A percentile compares a stretch with the other conserved stretches of the same genome.
Evolutionary conservation across 306 rosid genomes (phyloP).

Genomic region (Fagus sylvatica): DNA sequence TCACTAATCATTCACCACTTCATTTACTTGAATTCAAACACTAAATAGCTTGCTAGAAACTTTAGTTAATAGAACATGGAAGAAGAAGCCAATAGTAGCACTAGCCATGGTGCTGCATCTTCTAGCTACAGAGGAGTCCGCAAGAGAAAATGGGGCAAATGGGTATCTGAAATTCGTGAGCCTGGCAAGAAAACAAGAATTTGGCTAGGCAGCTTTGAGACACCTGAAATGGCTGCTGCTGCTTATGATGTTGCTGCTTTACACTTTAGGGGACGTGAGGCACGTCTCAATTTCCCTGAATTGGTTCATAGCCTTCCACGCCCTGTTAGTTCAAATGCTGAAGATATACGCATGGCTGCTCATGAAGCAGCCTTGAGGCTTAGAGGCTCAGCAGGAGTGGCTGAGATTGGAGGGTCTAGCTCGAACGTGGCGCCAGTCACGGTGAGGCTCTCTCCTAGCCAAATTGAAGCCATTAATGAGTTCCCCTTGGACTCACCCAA

Average conservation of each 20-base stretch:
- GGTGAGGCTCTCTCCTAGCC: slow-evolving; percentile 47
- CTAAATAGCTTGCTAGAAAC: not conserved
- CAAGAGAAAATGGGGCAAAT: slow-evolving; percentile 98
- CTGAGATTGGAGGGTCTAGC: not conserved
- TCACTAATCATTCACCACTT: slow-evolving; percentile 15
- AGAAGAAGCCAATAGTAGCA: slow-evolving; percentile 34
- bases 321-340: slow-evolving; percentile 56
- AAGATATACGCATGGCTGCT: slow-evolving; percentile 80
- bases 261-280: slow-evolving; percentile 66
- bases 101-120: slow-evolving; percentile 40
- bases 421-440: slow-evolving; percentile 30
- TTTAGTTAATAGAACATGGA: slow-evolving; percentile 26
- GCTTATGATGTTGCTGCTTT: slow-evolving; percentile 90
- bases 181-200: slow-evolving; percentile 83
- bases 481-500: slow-evolving; percentile 50
- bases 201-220: slow-evolving; percentile 87
- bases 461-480: slow-evolving; percentile 60
- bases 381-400: not conserved
- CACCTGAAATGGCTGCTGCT: slow-evolving; percentile 83
- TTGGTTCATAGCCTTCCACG: slow-evolving; percentile 54
- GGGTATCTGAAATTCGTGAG: slow-evolving; percentile 95
- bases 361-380: slow-evolving; percentile 73
- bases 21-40: not conserved
- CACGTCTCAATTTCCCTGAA: slow-evolving; percentile 74
- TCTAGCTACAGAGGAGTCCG: slow-evolving; percentile 83